Conservation (phyloP, 768 basidiomycete genomes). For the Sutorius australiensis region DNA sequence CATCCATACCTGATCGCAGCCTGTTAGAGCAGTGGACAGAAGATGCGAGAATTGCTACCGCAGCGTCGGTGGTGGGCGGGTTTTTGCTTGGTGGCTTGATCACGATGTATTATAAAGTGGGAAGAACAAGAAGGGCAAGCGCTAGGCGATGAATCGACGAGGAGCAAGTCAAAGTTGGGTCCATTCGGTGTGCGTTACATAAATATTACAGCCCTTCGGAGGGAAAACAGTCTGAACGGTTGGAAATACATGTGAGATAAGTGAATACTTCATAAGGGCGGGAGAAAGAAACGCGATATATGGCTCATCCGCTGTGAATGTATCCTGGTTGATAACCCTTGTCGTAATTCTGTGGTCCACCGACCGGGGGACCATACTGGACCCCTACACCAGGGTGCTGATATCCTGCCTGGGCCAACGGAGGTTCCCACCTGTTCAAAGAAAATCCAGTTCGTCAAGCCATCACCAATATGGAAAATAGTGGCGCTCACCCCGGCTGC, state of each 20-base stretch:
- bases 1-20: conserved; percentile 7
- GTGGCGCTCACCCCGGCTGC: conserved; percentile 44
- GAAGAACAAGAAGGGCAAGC: conserved; percentile 5
- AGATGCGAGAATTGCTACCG: conserved; percentile 17
- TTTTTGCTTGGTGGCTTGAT: conserved; percentile 35
- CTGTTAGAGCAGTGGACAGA: conserved; percentile 13
- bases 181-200: not conserved
- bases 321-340: conserved; percentile 32
- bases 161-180: not conserved
- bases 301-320: conserved; percentile 13
- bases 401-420: conserved; percentile 33
- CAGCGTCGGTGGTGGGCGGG: conserved; percentile 31
- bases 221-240: not conserved
- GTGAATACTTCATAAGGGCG: not conserved
- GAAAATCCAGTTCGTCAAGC: not conserved
- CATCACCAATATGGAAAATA: not conserved
- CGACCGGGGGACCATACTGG: conserved; percentile 8
- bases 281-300: not conserved
- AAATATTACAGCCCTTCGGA: not conserved
- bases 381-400: conserved; percentile 33
- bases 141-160: conserved; percentile 1
- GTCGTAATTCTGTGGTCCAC: conserved; percentile 5
- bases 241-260: not conserved
- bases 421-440: conserved; percentile 34
- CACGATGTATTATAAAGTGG: conserved; percentile 13